phyloP scores from a whole-genome alignment of 768 basidiomycete species.

The Hortiboletus flavorubellus region DNA sequence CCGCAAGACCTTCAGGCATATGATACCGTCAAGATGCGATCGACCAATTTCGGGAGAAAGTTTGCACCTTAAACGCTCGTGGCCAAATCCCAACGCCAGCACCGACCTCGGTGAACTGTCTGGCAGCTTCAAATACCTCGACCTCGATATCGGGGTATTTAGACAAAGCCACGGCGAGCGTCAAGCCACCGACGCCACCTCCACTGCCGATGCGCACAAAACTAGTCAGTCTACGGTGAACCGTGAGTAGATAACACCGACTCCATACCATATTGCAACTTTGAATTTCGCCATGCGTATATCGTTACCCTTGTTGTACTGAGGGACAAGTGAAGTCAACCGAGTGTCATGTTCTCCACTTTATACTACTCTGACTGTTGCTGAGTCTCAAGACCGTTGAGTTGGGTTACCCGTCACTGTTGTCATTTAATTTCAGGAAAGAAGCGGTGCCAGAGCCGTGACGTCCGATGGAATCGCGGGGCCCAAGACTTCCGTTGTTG shows the following conservation, averaged over 20 bases:
- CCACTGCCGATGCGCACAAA: constrained; percentile 27
- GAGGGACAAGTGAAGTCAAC: not conserved
- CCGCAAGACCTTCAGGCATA: constrained; percentile 17
- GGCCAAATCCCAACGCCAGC: constrained; percentile 55
- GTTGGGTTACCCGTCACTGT: not conserved
- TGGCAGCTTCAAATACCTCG: constrained; percentile 53
- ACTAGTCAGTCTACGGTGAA: not conserved
- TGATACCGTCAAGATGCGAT: not conserved
- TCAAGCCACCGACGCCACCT: constrained; percentile 41
- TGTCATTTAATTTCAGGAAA: constrained; percentile 2
- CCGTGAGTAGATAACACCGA: not conserved
- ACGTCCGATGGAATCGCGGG: constrained; percentile 26
- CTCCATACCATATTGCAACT: constrained; percentile 27
- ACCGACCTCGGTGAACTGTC: constrained; percentile 51
- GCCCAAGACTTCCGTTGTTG: not conserved
- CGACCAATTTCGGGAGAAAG: not conserved
- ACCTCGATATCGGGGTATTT: constrained; percentile 52
- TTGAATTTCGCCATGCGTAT: constrained; percentile 24
- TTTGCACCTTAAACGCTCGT: constrained; percentile 27
- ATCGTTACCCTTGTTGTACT: not conserved
- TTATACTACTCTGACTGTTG: constrained; percentile 4
- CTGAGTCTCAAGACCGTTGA: not conserved
- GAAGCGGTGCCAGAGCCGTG: not conserved
- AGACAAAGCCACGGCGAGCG: constrained; percentile 35
- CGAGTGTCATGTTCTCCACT: not conserved